A percentile compares a stretch with the other conserved stretches of the same genome.
These are phyloP conservation scores for Sisymbrium irio DNA, from an alignment of 345 rosid species.

Conservation along the genomic window DNA sequence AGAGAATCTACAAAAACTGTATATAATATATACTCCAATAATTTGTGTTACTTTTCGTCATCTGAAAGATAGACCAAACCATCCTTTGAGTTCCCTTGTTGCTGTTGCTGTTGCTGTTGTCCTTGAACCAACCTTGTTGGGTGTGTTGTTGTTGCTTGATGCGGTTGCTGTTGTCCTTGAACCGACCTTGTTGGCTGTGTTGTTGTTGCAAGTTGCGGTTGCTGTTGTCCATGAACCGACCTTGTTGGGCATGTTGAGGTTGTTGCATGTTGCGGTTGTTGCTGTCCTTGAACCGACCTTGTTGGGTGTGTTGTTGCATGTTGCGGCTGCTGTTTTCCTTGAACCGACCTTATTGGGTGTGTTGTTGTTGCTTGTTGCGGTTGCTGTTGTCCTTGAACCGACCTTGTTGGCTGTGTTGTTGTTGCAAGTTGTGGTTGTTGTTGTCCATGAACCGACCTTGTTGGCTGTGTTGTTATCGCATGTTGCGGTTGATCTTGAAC, in stretches of 20 bases:
- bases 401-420: too few species aligned
- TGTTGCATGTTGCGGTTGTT: too few species aligned
- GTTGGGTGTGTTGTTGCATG: too few species aligned
- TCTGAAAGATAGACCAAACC: conserved; percentile 25
- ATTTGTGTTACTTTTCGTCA: conserved; percentile 13
- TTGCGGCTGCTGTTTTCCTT: not conserved
- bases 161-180: not conserved
- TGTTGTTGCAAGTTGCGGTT: not conserved
- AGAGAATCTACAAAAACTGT: not conserved
- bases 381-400: too few species aligned
- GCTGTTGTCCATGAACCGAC: too few species aligned
- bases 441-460: too few species aligned
- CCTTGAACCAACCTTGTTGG: conserved; percentile 5
- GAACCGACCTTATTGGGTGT: not conserved
- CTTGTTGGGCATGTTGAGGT: too few species aligned
- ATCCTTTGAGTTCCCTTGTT: conserved; percentile 9
- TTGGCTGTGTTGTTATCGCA: too few species aligned
- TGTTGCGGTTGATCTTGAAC: too few species aligned
- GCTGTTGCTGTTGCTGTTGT: not conserved
- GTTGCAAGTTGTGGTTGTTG: too few species aligned
- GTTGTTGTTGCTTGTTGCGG: not conserved
- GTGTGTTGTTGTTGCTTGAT: not conserved
- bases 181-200: not conserved
- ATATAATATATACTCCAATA: not conserved
- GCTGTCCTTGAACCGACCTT: too few species aligned